These are phyloP conservation scores for Dioscorea alata DNA, from an alignment of 106 monocot genomes.

Conservation along the genomic window DNA sequence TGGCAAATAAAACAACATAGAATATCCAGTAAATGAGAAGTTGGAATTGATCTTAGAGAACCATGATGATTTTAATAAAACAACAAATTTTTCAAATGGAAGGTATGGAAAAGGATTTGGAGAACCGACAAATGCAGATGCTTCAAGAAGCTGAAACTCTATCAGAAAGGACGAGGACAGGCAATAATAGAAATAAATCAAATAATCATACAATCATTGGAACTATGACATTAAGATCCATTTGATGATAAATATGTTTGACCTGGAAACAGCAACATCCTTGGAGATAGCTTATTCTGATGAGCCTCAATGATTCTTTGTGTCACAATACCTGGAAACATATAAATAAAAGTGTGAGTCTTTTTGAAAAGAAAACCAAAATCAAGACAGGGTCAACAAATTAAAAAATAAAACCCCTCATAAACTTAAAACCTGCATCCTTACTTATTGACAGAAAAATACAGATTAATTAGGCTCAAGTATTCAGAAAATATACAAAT, in stretches of 20 bases:
- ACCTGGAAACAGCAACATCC: slow-evolving; percentile 93
- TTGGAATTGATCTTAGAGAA: too few relatives aligned
- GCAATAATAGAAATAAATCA: neutral
- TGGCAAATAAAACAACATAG: neutral
- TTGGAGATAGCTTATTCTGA: slow-evolving; percentile 49
- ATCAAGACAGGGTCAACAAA: too few relatives aligned
- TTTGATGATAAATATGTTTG: neutral
- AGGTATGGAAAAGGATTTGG: neutral
- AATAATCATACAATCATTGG: neutral
- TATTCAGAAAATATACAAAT: too few relatives aligned
- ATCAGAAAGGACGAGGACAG: neutral
- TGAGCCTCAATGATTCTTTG: slow-evolving; percentile 72
- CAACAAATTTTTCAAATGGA: neutral
- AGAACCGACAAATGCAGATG: neutral
- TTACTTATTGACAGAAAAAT: too few relatives aligned
- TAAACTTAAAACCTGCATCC: too few relatives aligned
- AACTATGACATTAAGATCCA: neutral
- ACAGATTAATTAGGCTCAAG: too few relatives aligned
- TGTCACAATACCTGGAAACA: slow-evolving; percentile 57
- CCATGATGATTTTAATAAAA: too few relatives aligned
- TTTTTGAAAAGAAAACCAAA: too few relatives aligned
- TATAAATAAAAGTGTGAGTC: neutral
- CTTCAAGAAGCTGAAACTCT: neutral
- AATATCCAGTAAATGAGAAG: neutral
- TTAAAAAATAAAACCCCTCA: too few relatives aligned